Conservation (phyloP, 306 rosid species). For the Alnus glutinosa region DNA sequence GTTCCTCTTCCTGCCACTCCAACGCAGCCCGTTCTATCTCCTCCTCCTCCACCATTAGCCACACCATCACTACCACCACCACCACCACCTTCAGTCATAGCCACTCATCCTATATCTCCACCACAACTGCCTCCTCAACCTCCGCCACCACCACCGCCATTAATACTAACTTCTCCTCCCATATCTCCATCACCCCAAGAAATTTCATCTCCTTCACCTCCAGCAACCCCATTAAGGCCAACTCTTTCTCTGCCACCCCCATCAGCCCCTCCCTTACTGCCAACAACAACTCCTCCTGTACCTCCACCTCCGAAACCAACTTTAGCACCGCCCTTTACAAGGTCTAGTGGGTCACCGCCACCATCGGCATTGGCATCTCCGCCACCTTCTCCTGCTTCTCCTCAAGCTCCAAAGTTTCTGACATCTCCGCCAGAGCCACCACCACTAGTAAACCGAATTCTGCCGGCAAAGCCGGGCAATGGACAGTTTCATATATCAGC, state of each 20-base stretch:
- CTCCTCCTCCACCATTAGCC: background rate
- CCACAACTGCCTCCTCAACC: slow-evolving; percentile 12
- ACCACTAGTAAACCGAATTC: slow-evolving; percentile 15
- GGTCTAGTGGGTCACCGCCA: background rate
- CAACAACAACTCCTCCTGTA: background rate
- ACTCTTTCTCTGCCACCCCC: slow-evolving; percentile 7
- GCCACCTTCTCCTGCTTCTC: slow-evolving; percentile 4
- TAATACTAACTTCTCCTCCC: background rate
- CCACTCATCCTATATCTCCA: background rate
- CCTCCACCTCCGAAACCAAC: background rate
- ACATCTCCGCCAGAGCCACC: slow-evolving; percentile 13
- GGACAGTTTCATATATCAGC: slow-evolving; percentile 15
- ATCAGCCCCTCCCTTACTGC: background rate
- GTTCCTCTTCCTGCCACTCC: background rate
- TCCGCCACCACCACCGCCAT: background rate
- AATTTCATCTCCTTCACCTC: slow-evolving; percentile 16
- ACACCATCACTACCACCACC: background rate
- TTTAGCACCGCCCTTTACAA: background rate
- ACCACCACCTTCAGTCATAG: background rate
- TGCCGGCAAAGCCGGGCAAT: slow-evolving; percentile 28
- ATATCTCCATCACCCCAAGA: background rate
- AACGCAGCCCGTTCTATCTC: slow-evolving; percentile 6
- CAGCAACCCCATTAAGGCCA: slow-evolving; percentile 4
- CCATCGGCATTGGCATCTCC: background rate
- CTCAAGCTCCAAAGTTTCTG: background rate